Evolutionary conservation across 495 filamentous ascomycete species (phyloP).

Genomic region (Penicillium lagena): DNA sequence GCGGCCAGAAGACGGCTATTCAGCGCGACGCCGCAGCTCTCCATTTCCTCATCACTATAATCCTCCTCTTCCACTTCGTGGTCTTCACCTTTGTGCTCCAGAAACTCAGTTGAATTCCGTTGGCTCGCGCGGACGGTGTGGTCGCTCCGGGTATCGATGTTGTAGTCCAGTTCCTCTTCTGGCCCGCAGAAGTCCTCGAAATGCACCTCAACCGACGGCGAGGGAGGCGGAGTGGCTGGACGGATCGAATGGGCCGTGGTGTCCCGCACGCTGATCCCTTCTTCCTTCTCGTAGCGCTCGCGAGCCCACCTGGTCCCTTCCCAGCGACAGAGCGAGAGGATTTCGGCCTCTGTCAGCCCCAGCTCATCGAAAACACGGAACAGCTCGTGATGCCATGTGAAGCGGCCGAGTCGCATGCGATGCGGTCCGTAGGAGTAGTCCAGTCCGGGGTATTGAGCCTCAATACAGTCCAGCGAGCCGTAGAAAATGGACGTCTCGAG

Average conservation of each 20-base stretch:
- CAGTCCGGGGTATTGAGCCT: slow-evolving; percentile 86
- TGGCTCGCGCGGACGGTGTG: slow-evolving; percentile 19
- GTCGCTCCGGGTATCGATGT: slow-evolving; percentile 15
- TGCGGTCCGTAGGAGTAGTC: slow-evolving; percentile 79
- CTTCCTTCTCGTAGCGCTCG: slow-evolving; percentile 75
- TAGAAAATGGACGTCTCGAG: slow-evolving; percentile 81
- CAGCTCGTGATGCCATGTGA: slow-evolving; percentile 71
- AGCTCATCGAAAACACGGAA: slow-evolving; percentile 80
- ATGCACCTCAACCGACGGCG: slow-evolving; percentile 28
- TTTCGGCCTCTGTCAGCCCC: slow-evolving; percentile 68
- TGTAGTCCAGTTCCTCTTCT: slow-evolving; percentile 24
- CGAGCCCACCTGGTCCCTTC: slow-evolving; percentile 90
- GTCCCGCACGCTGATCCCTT: slow-evolving; percentile 64
- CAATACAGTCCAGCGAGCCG: slow-evolving; percentile 73
- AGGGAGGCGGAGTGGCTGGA: slow-evolving; percentile 24
- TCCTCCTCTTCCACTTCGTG: slow-evolving; percentile 46
- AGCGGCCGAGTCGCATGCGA: slow-evolving; percentile 76
- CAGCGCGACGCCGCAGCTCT: slow-evolving; percentile 65
- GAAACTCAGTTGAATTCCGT: slow-evolving; percentile 11
- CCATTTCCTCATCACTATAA: slow-evolving; percentile 59
- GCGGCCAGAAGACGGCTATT: slow-evolving; percentile 68
- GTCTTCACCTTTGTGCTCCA: slow-evolving; percentile 10
- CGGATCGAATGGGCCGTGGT: slow-evolving; percentile 68
- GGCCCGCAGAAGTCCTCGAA: slow-evolving; percentile 24
- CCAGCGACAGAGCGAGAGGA: slow-evolving; percentile 77